Percentiles rank a stretch among this genome's conserved stretches.
phyloP scores from a whole-genome alignment of 139 green algal species.

The Medakamo hakoo region DNA sequence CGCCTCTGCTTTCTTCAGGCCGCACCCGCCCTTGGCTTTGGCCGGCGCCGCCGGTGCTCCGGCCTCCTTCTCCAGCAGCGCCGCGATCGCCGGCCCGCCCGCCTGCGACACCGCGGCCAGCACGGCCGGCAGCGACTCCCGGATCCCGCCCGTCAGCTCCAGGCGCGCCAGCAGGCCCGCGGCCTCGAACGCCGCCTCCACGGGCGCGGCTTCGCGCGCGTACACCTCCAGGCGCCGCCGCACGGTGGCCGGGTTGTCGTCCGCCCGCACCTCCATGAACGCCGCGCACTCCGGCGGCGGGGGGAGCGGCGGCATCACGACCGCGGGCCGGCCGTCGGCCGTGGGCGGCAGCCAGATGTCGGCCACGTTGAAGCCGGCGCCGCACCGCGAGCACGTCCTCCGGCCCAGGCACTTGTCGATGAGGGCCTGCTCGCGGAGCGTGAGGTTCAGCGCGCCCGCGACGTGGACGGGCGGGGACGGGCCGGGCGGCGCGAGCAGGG shows the following conservation, averaged over 20 bases:
- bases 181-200: slow-evolving; percentile 73
- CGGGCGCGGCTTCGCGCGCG: slow-evolving; percentile 41
- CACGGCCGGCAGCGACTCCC: slow-evolving; percentile 77
- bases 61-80: too few relatives aligned
- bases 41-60: too few relatives aligned
- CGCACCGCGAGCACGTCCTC: slow-evolving; percentile 76
- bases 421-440: slow-evolving; percentile 71
- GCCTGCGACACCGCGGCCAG: slow-evolving; percentile 25
- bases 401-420: slow-evolving; percentile 82
- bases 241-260: slow-evolving; percentile 80
- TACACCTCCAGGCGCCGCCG: slow-evolving; percentile 63
- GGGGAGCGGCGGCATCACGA: slow-evolving; percentile 77
- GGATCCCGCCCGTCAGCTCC: slow-evolving; percentile 84
- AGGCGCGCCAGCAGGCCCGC: slow-evolving; percentile 70
- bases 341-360: slow-evolving; percentile 68
- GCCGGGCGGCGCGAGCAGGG: slow-evolving; percentile 38
- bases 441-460: slow-evolving; percentile 74
- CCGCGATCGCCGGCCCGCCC: too few relatives aligned
- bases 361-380: slow-evolving; percentile 89
- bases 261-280: slow-evolving; percentile 59
- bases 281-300: slow-evolving; percentile 52
- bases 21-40: too few relatives aligned
- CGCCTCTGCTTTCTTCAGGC: too few relatives aligned
- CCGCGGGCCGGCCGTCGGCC: slow-evolving; percentile 31
- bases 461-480: slow-evolving; percentile 46